Base-by-base conservation (phyloP, 169 alveolate genomes). In the Plasmodium inui region DNA sequence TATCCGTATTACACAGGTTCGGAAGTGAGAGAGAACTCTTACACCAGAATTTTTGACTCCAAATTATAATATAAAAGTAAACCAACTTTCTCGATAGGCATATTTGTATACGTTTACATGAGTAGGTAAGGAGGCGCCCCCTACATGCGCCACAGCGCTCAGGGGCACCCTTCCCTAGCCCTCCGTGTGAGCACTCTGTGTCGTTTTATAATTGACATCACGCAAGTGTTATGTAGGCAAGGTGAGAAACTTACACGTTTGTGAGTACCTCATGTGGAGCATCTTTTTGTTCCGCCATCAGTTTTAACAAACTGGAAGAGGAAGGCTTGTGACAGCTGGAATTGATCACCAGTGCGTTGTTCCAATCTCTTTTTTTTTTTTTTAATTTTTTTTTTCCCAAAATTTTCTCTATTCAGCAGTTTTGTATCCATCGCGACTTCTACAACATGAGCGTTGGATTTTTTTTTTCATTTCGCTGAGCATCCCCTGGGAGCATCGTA, bases 321-420 rank as follows among this genome's bases (percentile, higher is more conserved):
- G 37, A 67, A 67, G n/a, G n/a, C 37, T 67, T 67, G 9, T 67
- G 5, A 67, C 34, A 19, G 37, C 37, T 22, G 76, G 76, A 67
- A 67, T 67, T 67, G 76, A 37, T 67, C 37, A 22, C 34, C 76
- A 67, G 76, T 67, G 76, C 76, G 30, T 67, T 67, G 41, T 67
- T 19, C 5, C 76, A 19, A 67, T 10, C 22, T 67, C 22, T 67
- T 67, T 67, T 67, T 61, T 14, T 61, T 61, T 61, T 61, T 61
- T 61, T 61, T 0, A 46, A 0, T 46, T 67, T 67, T 67, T 67
- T 22, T 67, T 61, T 61, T 61, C 22, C 32, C 34, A 61, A 22
- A 4, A 67, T 67, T 57, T 57, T 57, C 30, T 57, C 22, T 22
- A 9, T 67, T 28, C 14, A 67, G 6, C 30, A 67, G 37, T 19